Evolutionary conservation across 2,329 filamentous ascomycete species (phyloP).

Genomic region (Fusarium keratoplasticum): DNA sequence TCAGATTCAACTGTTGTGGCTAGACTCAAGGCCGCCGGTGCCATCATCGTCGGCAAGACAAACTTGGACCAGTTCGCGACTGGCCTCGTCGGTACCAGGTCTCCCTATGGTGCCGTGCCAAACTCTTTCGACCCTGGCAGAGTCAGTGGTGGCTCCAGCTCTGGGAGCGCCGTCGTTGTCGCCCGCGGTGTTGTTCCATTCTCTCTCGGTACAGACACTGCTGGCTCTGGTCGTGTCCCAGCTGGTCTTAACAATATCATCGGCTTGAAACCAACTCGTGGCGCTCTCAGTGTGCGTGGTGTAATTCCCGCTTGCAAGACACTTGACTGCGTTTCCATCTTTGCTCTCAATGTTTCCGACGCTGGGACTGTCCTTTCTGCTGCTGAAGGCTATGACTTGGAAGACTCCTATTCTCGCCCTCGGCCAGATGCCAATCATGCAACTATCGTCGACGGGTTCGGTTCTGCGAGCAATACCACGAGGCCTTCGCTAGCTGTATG

Average conservation of each 20-base stretch:
- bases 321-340: slow-evolving; percentile 68
- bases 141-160: slow-evolving; percentile 65
- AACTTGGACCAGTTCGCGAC: slow-evolving; percentile 73
- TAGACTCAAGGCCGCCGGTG: slow-evolving; percentile 63
- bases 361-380: slow-evolving; percentile 62
- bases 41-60: slow-evolving; percentile 68
- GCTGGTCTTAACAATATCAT: slow-evolving; percentile 65
- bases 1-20: slow-evolving; percentile 61
- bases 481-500: slow-evolving; percentile 54
- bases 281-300: slow-evolving; percentile 61
- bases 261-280: slow-evolving; percentile 64
- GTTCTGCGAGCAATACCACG: slow-evolving; percentile 23
- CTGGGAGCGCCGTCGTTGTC: slow-evolving; percentile 67
- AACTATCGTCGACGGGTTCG: slow-evolving; percentile 52
- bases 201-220: slow-evolving; percentile 67
- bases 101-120: slow-evolving; percentile 67
- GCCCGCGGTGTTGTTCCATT: slow-evolving; percentile 65
- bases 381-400: slow-evolving; percentile 59
- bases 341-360: slow-evolving; percentile 61
- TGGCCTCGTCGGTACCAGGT: slow-evolving; percentile 70
- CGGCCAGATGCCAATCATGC: slow-evolving; percentile 26
- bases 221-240: slow-evolving; percentile 66
- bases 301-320: slow-evolving; percentile 67
- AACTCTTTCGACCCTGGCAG: slow-evolving; percentile 59
- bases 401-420: slow-evolving; percentile 64